Evolutionary conservation across 768 basidiomycete genomes (phyloP), one percentile per base, ranked within the genome.

Genomic region (Solioccasus polychromus): DNA sequence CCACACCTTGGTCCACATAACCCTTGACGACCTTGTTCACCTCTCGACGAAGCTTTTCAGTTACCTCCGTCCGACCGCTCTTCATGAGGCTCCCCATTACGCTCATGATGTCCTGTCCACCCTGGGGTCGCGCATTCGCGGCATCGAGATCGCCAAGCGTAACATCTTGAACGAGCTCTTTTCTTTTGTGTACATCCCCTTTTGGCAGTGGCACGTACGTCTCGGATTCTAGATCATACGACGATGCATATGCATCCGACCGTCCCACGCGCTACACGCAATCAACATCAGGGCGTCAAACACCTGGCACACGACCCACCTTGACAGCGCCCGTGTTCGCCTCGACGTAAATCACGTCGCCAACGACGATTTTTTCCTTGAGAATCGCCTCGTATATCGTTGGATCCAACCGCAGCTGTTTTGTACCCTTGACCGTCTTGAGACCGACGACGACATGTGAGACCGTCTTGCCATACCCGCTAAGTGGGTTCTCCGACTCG

Each of bases 81-180:
- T 92, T 95, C 52, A 96, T 90, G 14, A 98, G 74, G 55, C 73
- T 85, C 6, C 82, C 86, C 95, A 99, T 97, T 23, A 97, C 92
- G 61, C 87, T 89, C 94, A 97, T 97, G 65, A 98, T 96, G 57
- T 98, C 95, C 67, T 97, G 95, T 2, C 95, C 94, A 17, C 96
- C 89, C 61, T 90, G 92, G 11, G 95, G 95, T 22, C 92, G 80
- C 4, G 93, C 94, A 63, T 99, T 99, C 4, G 95, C 95, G 32
- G 92, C 89, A 63, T 98, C 95, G 29, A 98, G 75, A 61, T 98
- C 95, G 39, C 94, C 92, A 5, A 98, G 73, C 1, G 92, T 95
- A 34, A 97, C 88, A 51, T 95, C 92, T 64, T 97, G 93, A 2
- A 97, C 90, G 9, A 96, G 78, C 58, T 96, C 93, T 66, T 96